Percentiles rank a stretch among this genome's conserved stretches.
Conservation (phyloP, 352 stramenopile species). For the Halophytophthora batemanensis region DNA sequence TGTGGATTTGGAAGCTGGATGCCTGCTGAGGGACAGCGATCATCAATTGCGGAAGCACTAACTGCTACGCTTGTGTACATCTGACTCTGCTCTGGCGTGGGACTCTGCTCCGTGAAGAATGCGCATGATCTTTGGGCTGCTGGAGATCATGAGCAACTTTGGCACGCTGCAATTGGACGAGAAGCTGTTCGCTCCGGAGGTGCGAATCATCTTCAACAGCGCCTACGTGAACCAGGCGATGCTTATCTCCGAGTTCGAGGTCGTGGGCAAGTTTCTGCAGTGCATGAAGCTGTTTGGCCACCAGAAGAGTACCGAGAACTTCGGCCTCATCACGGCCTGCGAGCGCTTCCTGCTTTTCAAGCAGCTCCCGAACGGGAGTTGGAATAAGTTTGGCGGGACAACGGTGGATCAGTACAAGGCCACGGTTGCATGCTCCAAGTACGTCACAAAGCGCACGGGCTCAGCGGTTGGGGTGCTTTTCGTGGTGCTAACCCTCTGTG, state of each 20-base stretch:
- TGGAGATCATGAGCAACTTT: constrained; percentile 82
- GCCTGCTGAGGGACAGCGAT: not conserved
- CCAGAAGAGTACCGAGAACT: constrained; percentile 30
- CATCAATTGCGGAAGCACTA: not conserved
- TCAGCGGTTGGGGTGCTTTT: not conserved
- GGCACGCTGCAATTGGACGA: constrained; percentile 66
- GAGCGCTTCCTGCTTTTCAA: constrained; percentile 65
- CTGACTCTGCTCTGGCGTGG: constrained; percentile 1
- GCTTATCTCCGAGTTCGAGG: constrained; percentile 60
- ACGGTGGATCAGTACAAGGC: constrained; percentile 76
- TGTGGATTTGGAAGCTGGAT: not conserved
- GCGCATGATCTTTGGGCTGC: constrained; percentile 72
- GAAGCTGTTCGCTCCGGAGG: constrained; percentile 63
- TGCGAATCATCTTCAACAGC: constrained; percentile 72
- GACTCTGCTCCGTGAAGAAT: constrained; percentile 35
- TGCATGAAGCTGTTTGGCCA: constrained; percentile 75
- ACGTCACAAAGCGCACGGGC: constrained; percentile 18
- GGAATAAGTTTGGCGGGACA: constrained; percentile 55
- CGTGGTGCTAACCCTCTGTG: constrained; percentile 6
- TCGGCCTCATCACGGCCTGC: constrained; percentile 46
- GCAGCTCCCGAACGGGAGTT: constrained; percentile 71
- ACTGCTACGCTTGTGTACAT: constrained; percentile 10
- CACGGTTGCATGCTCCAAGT: constrained; percentile 81
- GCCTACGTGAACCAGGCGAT: constrained; percentile 79
- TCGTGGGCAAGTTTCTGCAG: constrained; percentile 72